Percentiles rank a stretch among this genome's conserved stretches.
These are phyloP conservation scores for Eimeria maxima DNA, from an alignment of 169 alveolate species.

Conservation along the genomic window DNA sequence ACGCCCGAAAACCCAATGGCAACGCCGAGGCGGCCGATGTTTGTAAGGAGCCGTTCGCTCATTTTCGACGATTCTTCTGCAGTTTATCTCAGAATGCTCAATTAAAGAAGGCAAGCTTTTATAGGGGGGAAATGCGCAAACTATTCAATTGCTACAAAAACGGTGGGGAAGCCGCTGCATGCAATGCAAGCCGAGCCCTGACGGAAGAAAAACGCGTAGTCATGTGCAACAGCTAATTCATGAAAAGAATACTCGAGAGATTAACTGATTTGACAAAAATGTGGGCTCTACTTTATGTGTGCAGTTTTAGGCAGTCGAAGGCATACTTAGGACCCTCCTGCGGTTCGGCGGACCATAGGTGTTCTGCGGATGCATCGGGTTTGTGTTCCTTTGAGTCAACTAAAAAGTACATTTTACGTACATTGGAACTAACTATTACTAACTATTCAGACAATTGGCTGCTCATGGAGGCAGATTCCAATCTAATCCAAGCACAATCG, in stretches of 20 bases:
- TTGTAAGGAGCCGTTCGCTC: constrained; percentile 89
- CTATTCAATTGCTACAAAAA: not conserved
- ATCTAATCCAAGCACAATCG: too few species aligned
- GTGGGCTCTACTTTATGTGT: too few species aligned
- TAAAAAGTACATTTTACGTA: too few species aligned
- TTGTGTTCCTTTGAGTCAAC: too few species aligned
- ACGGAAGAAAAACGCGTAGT: not conserved
- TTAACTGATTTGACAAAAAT: not conserved
- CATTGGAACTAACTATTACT: too few species aligned
- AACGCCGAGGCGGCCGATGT: constrained; percentile 89
- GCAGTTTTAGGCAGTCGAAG: too few species aligned
- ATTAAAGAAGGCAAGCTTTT: not conserved
- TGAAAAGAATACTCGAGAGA: not conserved
- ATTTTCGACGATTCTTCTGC: constrained; percentile 4
- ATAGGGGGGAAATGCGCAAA: not conserved
- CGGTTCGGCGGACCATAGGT: too few species aligned
- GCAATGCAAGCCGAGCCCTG: constrained; percentile 2
- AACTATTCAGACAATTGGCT: too few species aligned
- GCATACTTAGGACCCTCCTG: too few species aligned
- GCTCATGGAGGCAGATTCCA: too few species aligned
- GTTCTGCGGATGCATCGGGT: too few species aligned
- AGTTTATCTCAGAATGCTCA: not conserved
- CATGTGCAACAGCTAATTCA: not conserved
- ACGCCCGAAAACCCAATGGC: constrained; percentile 90
- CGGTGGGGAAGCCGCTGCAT: constrained; percentile 54